Percentiles rank a stretch among this genome's conserved stretches.
These are phyloP conservation scores for Debaryomyces tyrocola DNA, from an alignment of 805 yeast species.

Conservation along the genomic window DNA sequence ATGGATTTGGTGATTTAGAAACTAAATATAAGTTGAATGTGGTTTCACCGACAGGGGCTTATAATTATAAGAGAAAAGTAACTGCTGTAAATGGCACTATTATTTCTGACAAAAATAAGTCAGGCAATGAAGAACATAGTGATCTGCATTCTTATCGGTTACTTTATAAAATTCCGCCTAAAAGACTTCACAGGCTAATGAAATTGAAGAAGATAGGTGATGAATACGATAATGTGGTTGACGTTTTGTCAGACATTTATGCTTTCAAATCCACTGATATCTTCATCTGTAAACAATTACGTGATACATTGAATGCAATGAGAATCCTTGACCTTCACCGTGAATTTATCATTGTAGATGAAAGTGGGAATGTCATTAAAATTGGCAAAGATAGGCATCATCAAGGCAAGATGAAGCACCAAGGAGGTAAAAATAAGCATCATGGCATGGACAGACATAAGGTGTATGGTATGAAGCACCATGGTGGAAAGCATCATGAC, in stretches of 20 bases:
- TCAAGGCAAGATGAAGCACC: neutral
- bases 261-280: neutral
- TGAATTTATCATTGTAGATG: neutral
- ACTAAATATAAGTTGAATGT: slow-evolving; percentile 27
- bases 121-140: neutral
- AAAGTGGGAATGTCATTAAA: neutral
- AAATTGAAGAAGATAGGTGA: neutral
- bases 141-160: no score
- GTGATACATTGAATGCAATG: neutral
- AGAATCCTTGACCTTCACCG: neutral
- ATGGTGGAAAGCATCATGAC: neutral
- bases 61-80: slow-evolving; percentile 30
- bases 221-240: neutral
- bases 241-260: neutral
- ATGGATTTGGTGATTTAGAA: slow-evolving; percentile 29
- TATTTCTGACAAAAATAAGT: slow-evolving; percentile 9
- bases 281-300: neutral
- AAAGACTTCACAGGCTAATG: neutral
- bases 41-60: slow-evolving; percentile 15
- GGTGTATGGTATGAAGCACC: neutral
- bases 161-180: neutral
- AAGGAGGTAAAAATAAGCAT: neutral
- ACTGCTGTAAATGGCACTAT: slow-evolving; percentile 34
- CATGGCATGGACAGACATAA: neutral
- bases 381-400: neutral